Evolutionary conservation across 176 grass and related monocot genomes (phyloP), one percentile per base, ranked within the genome.

Genomic region (Urochloa ruziziensis): DNA sequence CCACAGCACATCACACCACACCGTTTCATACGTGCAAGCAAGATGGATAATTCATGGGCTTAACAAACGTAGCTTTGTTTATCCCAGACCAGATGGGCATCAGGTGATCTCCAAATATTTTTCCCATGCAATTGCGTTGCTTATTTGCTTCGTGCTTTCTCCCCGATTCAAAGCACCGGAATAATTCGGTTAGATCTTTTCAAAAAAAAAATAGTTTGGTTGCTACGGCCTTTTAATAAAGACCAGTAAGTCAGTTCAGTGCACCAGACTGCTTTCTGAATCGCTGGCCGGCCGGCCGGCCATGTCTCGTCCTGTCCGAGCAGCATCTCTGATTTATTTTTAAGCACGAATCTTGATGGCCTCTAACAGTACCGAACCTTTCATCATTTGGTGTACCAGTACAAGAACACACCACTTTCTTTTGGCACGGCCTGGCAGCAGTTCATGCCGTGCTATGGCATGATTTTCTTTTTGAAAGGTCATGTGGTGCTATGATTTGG

Each of bases 11-110:
- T 53, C 80, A 43, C 61, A 28, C 67, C 80, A 44, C 62, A 44
- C 8, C 62, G 63, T 85, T 85, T 57, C 40, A 70, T 78, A 64
- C 74, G 39, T 85, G 39, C 74, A 78, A 61, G 83, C 53, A 62
- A 85, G 39, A 30, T 39, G 54, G 21, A 62, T 79, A 4, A 51
- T 33, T 36, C 30, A 85, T 30, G 42, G 40, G 53, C 54, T 62
- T 37, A 69, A n/a, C 59, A 37, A 24, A 18, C 65, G 18, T 66
- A 27, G 16, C 42, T 70, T 39, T 62, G 15, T 29, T 29, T 17
- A 36, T 21, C 24, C 0, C 16, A 34, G 11, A 10, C 49, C 35
- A 57, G 28, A 59, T 85, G 5, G 48, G 36, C 35, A 43, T 37
- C 35, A 28, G 30, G 25, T 48, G 29, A 84, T n/a, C 54, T 27